A percentile compares a stretch with the other conserved stretches of the same genome.
Evolutionary conservation across 139 green algal genomes (phyloP).

Genomic region (Tetraselmis striata): DNA sequence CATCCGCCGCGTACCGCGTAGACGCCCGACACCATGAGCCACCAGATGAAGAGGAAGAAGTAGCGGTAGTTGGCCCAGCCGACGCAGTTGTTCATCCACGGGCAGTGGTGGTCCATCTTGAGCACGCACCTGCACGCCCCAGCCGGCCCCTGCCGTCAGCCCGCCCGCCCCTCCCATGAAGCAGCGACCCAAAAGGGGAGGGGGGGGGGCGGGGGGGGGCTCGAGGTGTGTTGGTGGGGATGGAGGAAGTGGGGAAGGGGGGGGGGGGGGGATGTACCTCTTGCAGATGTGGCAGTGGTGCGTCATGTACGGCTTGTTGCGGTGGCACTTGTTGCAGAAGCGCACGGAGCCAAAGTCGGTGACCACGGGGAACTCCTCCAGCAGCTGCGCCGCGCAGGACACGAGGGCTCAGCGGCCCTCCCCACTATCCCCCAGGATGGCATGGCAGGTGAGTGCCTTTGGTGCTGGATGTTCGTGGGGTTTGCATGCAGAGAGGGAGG

Average conservation of each 20-base stretch:
- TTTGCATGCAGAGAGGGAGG: no score
- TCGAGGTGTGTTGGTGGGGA: no score
- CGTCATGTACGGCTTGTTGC: conserved; percentile 38
- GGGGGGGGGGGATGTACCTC: background rate
- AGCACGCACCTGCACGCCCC: conserved; percentile 25
- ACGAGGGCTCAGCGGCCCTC: background rate
- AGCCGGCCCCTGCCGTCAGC: no score
- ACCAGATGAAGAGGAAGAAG: conserved; percentile 72
- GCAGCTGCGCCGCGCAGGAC: background rate
- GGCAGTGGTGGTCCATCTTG: conserved; percentile 58
- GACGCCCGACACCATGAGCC: conserved; percentile 30
- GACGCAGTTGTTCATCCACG: conserved; percentile 73
- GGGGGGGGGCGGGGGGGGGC: no score
- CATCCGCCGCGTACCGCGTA: conserved; percentile 23
- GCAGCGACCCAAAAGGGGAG: no score
- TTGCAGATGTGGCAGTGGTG: conserved; percentile 59
- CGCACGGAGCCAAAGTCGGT: background rate
- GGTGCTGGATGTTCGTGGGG: background rate
- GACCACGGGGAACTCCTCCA: conserved; percentile 1
- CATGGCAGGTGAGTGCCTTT: background rate
- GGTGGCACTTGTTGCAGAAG: conserved; percentile 39
- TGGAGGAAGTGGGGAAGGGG: background rate
- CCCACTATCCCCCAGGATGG: background rate
- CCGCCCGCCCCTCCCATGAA: no score
- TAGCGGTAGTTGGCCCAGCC: conserved; percentile 67